phyloP scores from a whole-genome alignment of 2,329 filamentous ascomycete genomes.

The Leptographium lundbergii region DNA sequence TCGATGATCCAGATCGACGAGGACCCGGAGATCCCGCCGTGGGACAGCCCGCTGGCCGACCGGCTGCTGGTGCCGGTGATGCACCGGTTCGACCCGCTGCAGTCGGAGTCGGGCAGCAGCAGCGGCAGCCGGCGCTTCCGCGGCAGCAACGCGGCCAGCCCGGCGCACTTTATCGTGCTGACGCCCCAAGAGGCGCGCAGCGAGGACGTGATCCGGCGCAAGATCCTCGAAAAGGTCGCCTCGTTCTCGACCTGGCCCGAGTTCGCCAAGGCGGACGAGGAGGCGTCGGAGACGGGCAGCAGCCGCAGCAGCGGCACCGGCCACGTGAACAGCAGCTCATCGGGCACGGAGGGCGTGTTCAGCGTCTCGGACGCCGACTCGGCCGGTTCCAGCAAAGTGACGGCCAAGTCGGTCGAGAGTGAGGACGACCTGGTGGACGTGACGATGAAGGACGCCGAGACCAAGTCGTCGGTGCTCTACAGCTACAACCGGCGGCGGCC shows the following conservation, averaged over 20 bases:
- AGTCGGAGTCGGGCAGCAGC: constrained; percentile 10
- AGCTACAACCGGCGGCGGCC: constrained; percentile 38
- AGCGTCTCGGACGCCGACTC: constrained; percentile 49
- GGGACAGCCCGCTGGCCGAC: constrained; percentile 51
- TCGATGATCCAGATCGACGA: constrained; percentile 38
- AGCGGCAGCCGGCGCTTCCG: constrained; percentile 2
- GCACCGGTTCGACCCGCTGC: constrained; percentile 35
- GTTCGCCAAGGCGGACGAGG: constrained; percentile 44
- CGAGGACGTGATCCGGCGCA: constrained; percentile 63
- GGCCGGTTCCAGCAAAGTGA: constrained; percentile 53
- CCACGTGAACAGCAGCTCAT: neutral
- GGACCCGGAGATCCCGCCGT: constrained; percentile 34
- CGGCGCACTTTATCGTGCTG: constrained; percentile 62
- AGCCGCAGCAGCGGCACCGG: neutral
- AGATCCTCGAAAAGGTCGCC: constrained; percentile 63
- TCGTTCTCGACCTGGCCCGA: constrained; percentile 62
- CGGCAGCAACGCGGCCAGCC: constrained; percentile 18
- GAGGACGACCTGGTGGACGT: constrained; percentile 89
- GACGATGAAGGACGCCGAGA: constrained; percentile 58
- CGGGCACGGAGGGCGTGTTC: constrained; percentile 1
- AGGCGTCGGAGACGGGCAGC: neutral
- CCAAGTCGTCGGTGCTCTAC: constrained; percentile 22
- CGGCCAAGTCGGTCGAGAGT: constrained; percentile 68
- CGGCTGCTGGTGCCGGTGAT: constrained; percentile 59
- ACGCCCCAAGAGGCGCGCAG: constrained; percentile 55